Conservation (phyloP, 164 flowering plant genomes). For the Liriodendron chinense region DNA sequence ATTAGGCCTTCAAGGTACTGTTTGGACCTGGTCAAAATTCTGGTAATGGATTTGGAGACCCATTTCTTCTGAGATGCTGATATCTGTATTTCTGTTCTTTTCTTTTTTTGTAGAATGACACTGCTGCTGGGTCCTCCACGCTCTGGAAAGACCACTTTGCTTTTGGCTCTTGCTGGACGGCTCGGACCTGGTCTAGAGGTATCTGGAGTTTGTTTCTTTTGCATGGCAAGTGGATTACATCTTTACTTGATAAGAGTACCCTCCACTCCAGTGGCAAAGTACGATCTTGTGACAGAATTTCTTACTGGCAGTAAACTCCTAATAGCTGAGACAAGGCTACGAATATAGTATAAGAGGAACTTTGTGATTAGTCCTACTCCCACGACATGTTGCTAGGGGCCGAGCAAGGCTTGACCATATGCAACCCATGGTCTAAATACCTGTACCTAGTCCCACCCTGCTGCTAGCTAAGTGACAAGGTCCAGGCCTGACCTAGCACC, state of each 20-base stretch:
- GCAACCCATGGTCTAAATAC: too few relatives aligned
- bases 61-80: not conserved
- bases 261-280: not conserved
- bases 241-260: not conserved
- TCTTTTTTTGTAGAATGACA: constrained; percentile 59
- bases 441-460: too few relatives aligned
- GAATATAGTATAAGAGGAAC: too few relatives aligned
- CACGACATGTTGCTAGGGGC: not conserved
- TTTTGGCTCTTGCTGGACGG: constrained; percentile 93
- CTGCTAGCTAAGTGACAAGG: too few relatives aligned
- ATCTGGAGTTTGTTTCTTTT: constrained; percentile 9
- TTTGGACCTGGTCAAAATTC: not conserved
- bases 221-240: not conserved
- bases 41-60: not conserved
- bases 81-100: not conserved
- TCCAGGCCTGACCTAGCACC: too few relatives aligned
- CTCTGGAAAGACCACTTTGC: constrained; percentile 95
- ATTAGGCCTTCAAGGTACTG: constrained; percentile 83
- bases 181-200: constrained; percentile 77
- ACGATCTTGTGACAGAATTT: not conserved
- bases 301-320: not conserved
- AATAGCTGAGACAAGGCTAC: too few relatives aligned
- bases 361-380: not conserved
- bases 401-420: not conserved
- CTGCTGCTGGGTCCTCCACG: constrained; percentile 95